Evolutionary conservation across 768 basidiomycete species (phyloP), one percentile per base, ranked within the genome.

Genomic region (Termitomyces sp.): DNA sequence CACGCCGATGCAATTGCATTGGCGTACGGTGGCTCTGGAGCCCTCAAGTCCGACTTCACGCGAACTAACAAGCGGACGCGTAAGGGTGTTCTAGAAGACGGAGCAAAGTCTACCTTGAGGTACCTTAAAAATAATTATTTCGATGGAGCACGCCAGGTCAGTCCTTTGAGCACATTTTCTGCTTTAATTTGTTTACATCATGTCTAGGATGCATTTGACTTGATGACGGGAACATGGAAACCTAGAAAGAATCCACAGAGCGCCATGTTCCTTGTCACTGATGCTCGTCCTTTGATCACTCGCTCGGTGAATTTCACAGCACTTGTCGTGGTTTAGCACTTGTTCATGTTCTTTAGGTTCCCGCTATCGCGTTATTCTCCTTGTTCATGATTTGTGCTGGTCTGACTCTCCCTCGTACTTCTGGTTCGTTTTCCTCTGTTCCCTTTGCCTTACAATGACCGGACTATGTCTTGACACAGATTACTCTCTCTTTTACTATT

Each of bases 111-210:
- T 24, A 69, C 84, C 0, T 77, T 84, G 73, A 83, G 97, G 60
- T 99, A 98, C 67, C 67, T 97, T 63, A 94, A 88, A 79, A 98
- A 98, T 77, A 98, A 96, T 68, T 92, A 92, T 74, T 90, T 97
- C 61, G 97, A 99, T 70, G 97, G 97, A 7, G 81, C 94, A 51
- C 78, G 95, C 66, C 94, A 96, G 78, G 89, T 88, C 92, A 76
- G 87, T 85, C 49, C 45, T 20, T 41, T 29, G 26, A 29, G 20
- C 28, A 13, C 60, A 45, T 45, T 46, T 36, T 54, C 44, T 20
- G 28, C n/a, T 49, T 28, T 39, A 41, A 16, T 33, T 36, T 36
- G 15, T 55, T 47, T 59, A 29, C n/a, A 28, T 24, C 48, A 8
- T 55, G 37, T 59, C n/a, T 65, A 94, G 86, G 97, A 99, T 72